Evolutionary conservation across 306 rosid genomes (phyloP).

Genomic region (Prunus mira): DNA sequence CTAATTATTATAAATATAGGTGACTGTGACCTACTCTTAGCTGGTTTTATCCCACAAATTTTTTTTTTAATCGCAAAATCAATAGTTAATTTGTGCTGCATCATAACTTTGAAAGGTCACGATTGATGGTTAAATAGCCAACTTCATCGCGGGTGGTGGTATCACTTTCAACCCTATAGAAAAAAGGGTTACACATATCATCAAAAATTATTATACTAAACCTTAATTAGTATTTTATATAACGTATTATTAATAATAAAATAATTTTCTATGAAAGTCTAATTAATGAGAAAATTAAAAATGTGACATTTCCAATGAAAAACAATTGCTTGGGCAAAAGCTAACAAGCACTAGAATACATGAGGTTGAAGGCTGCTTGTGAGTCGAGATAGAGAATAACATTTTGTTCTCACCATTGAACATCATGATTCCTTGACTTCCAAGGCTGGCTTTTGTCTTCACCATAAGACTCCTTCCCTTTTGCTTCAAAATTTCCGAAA

Average conservation of each 20-base stretch:
- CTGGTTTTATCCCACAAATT: not conserved
- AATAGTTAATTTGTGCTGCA: not conserved
- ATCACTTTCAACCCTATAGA: constrained; percentile 7
- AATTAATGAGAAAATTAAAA: constrained; percentile 10
- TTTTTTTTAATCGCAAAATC: not conserved
- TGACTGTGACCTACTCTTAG: not conserved
- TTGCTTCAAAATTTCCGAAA: constrained; percentile 46
- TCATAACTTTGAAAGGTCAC: not conserved
- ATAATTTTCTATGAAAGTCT: constrained; percentile 8
- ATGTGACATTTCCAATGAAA: constrained; percentile 39
- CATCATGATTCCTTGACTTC: constrained; percentile 55
- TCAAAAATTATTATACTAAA: not conserved
- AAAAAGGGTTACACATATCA: not conserved
- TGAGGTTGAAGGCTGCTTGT: constrained; percentile 10
- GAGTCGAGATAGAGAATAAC: constrained; percentile 8
- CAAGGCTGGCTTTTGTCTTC: constrained; percentile 61
- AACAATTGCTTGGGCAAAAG: constrained; percentile 27
- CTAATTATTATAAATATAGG: not conserved
- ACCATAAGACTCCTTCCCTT: constrained; percentile 33
- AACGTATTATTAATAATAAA: not conserved
- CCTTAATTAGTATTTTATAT: not conserved
- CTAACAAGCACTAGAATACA: constrained; percentile 43
- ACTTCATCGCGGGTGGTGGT: not conserved
- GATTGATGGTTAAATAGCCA: constrained; percentile 1
- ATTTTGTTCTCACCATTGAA: not conserved